Evolutionary conservation across 371 early-diverging fungal genomes (phyloP).

Genomic region (Rhizopus microsporus): DNA sequence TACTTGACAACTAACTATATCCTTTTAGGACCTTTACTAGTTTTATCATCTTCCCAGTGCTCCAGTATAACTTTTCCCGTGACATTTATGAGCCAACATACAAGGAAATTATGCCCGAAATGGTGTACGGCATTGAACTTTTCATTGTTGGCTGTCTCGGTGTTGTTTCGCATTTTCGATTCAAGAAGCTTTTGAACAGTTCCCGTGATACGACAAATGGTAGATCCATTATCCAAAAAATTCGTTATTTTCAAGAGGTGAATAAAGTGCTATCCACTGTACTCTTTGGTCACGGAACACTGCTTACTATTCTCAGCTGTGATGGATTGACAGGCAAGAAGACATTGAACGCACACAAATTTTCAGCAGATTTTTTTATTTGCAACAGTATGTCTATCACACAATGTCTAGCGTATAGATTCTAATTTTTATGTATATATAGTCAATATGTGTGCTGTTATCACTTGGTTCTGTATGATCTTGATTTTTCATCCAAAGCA

Average conservation of each 20-base stretch:
- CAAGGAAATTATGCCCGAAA: conserved; percentile 51
- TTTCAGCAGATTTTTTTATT: conserved; percentile 49
- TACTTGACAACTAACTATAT: too few relatives aligned
- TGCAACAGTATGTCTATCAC: conserved; percentile 41
- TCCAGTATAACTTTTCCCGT: conserved; percentile 45
- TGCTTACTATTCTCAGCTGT: conserved; percentile 40
- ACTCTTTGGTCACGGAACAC: conserved; percentile 29
- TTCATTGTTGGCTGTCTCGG: conserved; percentile 44
- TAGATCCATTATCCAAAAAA: conserved; percentile 38
- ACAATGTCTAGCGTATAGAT: background rate
- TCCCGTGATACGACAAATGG: conserved; percentile 37
- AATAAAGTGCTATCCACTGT: conserved; percentile 41
- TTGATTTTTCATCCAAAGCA: conserved; percentile 29
- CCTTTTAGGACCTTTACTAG: conserved; percentile 32
- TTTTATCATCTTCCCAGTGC: conserved; percentile 43
- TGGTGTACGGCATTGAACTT: conserved; percentile 46
- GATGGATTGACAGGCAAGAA: conserved; percentile 41
- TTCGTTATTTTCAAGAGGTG: conserved; percentile 54
- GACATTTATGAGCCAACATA: conserved; percentile 36
- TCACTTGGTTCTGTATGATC: conserved; percentile 33
- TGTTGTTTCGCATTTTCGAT: conserved; percentile 47
- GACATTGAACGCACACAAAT: conserved; percentile 43
- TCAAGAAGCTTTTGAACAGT: conserved; percentile 35
- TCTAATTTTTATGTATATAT: background rate
- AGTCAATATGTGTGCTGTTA: conserved; percentile 30